A percentile compares a stretch with the other conserved stretches of the same genome.
Evolutionary conservation across 2,329 filamentous ascomycete genomes (phyloP).

Genomic region (Orbilia javanica): DNA sequence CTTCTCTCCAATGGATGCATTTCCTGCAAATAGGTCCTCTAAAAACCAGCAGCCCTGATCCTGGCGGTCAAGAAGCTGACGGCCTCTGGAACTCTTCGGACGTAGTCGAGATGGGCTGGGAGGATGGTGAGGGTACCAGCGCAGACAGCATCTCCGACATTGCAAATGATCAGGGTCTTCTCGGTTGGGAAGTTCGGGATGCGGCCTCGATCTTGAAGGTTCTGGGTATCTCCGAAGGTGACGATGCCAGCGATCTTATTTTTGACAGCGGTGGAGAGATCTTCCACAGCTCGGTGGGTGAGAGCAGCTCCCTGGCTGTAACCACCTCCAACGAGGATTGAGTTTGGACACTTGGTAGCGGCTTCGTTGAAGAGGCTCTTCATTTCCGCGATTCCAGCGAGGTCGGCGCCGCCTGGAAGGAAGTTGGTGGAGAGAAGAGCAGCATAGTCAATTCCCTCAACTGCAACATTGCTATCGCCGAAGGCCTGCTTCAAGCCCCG

Average conservation of each 20-base stretch:
- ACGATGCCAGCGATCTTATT: slow-evolving; percentile 65
- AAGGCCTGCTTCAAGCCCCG: slow-evolving; percentile 59
- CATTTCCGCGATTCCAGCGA: slow-evolving; percentile 63
- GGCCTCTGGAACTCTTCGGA: slow-evolving; percentile 51
- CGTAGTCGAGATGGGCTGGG: slow-evolving; percentile 65
- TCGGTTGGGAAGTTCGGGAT: slow-evolving; percentile 65
- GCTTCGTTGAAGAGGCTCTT: slow-evolving; percentile 64
- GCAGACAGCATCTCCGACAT: slow-evolving; percentile 65
- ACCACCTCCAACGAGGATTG: slow-evolving; percentile 65
- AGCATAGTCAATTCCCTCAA: slow-evolving; percentile 64
- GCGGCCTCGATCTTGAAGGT: slow-evolving; percentile 65
- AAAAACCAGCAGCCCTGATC: slow-evolving; percentile 42
- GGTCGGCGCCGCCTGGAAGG: slow-evolving; percentile 63
- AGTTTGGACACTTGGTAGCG: slow-evolving; percentile 65
- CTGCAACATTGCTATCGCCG: slow-evolving; percentile 58
- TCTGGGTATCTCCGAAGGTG: slow-evolving; percentile 67
- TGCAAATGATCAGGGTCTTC: slow-evolving; percentile 66
- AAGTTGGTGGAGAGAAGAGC: slow-evolving; percentile 64
- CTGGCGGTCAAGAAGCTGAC: slow-evolving; percentile 39
- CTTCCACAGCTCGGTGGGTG: slow-evolving; percentile 62
- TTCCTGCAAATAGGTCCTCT: not conserved
- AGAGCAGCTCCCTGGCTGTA: slow-evolving; percentile 65
- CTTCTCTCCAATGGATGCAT: not conserved
- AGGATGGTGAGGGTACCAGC: slow-evolving; percentile 64
- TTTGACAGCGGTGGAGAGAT: slow-evolving; percentile 61